Percentiles rank a stretch among this genome's conserved stretches.
Evolutionary conservation across 177 flowering plant species (phyloP).

Genomic region (Vitis hybrid): DNA sequence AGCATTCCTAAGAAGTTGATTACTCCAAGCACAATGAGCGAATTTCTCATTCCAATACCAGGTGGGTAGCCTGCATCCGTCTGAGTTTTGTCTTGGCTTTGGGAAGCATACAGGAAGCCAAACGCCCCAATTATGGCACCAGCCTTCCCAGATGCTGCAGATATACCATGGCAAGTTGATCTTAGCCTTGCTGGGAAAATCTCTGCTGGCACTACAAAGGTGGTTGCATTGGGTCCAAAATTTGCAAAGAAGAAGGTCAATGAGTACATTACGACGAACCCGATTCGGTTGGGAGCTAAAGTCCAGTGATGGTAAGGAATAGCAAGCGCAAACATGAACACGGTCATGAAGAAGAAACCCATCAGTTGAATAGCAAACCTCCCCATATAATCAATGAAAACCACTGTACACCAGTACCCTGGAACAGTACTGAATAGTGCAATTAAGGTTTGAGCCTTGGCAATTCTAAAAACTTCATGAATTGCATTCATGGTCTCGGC

Average conservation of each 20-base stretch:
- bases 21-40: conserved; percentile 40
- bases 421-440: conserved; percentile 72
- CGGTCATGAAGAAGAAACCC: conserved; percentile 72
- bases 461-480: conserved; percentile 47
- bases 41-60: conserved; percentile 47
- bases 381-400: conserved; percentile 52
- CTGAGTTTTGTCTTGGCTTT: conserved; percentile 26
- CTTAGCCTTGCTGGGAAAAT: conserved; percentile 66
- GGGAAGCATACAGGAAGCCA: conserved; percentile 57
- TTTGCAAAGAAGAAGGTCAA: conserved; percentile 68
- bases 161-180: conserved; percentile 68
- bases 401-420: conserved; percentile 73
- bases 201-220: conserved; percentile 70
- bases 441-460: conserved; percentile 59
- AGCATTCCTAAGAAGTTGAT: conserved; percentile 37
- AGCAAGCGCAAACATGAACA: conserved; percentile 69
- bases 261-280: conserved; percentile 48
- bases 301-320: conserved; percentile 73
- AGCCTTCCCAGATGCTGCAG: conserved; percentile 65
- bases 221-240: conserved; percentile 70
- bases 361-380: conserved; percentile 58
- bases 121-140: conserved; percentile 71
- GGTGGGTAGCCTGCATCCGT: conserved; percentile 40
- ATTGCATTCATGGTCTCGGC: conserved; percentile 55
- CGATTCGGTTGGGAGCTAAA: conserved; percentile 31